Conservation (phyloP, 2,329 filamentous ascomycete genomes). For the Hypoxylon sp. region DNA sequence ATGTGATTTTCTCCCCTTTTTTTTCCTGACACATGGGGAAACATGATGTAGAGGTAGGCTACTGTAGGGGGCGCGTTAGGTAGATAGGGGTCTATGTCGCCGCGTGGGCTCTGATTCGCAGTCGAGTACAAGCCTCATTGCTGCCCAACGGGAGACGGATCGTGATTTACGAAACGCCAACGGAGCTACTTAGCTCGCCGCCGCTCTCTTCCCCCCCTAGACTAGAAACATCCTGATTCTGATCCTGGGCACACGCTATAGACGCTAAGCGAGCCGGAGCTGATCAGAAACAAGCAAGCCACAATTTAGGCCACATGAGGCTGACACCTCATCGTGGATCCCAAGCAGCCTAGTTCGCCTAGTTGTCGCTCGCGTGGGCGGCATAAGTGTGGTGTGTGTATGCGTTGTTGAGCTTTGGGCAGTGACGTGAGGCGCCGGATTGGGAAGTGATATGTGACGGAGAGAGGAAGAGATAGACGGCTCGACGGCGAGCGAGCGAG, state of each 20-base stretch:
- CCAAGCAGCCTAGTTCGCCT: conserved; percentile 11
- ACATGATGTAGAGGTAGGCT: not conserved
- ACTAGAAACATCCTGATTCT: conserved; percentile 33
- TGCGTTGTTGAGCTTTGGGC: conserved; percentile 39
- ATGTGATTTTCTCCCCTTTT: conserved; percentile 55
- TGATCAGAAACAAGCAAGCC: conserved; percentile 46
- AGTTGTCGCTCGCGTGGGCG: conserved; percentile 26
- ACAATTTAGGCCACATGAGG: conserved; percentile 44
- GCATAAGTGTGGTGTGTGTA: conserved; percentile 22
- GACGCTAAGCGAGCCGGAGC: conserved; percentile 41
- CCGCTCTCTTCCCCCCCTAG: conserved; percentile 19
- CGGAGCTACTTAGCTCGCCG: conserved; percentile 36
- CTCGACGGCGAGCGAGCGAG: conserved; percentile 1
- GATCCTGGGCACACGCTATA: conserved; percentile 20
- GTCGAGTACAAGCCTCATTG: conserved; percentile 55
- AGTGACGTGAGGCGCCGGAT: conserved; percentile 42
- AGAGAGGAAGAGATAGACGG: conserved; percentile 32
- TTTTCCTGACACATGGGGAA: conserved; percentile 23
- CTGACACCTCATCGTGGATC: conserved; percentile 43
- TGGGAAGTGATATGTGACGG: conserved; percentile 49
- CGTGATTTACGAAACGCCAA: conserved; percentile 41
- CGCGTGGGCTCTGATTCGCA: conserved; percentile 52
- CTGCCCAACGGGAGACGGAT: conserved; percentile 58
- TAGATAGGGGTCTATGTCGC: conserved; percentile 27
- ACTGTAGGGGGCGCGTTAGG: conserved; percentile 21